phyloP scores from a whole-genome alignment of 1,139 yeast species.

The Ogataea hybrid region DNA sequence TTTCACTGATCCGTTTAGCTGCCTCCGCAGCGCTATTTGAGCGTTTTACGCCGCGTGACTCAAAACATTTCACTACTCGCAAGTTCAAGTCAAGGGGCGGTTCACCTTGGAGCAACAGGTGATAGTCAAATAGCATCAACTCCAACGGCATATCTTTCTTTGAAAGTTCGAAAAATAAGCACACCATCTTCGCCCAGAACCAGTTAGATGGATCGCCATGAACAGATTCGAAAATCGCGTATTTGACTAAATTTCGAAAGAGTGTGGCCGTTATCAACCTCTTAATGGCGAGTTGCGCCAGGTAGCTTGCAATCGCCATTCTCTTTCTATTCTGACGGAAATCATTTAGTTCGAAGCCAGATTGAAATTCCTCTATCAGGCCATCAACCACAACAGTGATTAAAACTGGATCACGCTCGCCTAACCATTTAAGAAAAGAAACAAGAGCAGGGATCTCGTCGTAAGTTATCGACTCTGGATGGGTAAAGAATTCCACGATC shows the following conservation, averaged over 20 bases:
- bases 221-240: slow-evolving; percentile 62
- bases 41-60: background rate
- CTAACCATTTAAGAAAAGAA: slow-evolving; percentile 40
- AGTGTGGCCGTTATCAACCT: background rate
- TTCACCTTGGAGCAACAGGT: slow-evolving; percentile 45
- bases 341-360: slow-evolving; percentile 68
- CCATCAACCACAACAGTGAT: slow-evolving; percentile 65
- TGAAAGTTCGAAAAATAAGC: slow-evolving; percentile 25
- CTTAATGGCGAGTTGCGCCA: slow-evolving; percentile 57
- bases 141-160: background rate
- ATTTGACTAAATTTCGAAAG: background rate
- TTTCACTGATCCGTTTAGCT: background rate
- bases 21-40: background rate
- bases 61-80: background rate
- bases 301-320: slow-evolving; percentile 57
- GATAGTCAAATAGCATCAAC: slow-evolving; percentile 63
- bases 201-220: slow-evolving; percentile 58
- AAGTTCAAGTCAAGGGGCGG: background rate
- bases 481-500: slow-evolving; percentile 29
- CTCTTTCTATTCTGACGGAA: slow-evolving; percentile 60
- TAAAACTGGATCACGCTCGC: slow-evolving; percentile 37
- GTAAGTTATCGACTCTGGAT: slow-evolving; percentile 61
- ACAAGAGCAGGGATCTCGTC: slow-evolving; percentile 55
- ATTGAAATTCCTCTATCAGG: slow-evolving; percentile 58
- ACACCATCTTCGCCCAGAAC: slow-evolving; percentile 63